Conservation (phyloP, 208 protist species). For the Crithidia fasciculata region DNA sequence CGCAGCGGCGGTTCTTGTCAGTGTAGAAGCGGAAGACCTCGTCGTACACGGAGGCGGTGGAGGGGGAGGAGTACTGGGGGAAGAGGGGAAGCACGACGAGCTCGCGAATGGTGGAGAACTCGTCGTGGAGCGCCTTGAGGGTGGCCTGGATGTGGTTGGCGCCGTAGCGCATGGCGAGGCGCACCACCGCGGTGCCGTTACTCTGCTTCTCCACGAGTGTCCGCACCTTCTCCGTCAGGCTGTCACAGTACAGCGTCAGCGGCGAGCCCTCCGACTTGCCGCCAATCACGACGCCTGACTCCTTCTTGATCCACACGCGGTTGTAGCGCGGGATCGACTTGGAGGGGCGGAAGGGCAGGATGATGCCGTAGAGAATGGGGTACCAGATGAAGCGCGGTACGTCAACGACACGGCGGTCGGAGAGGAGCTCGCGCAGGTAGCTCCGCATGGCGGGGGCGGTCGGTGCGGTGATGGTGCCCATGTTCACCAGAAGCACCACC, state of each 20-base stretch:
- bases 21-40: slow-evolving; percentile 40
- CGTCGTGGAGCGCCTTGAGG: slow-evolving; percentile 19
- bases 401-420: slow-evolving; percentile 43
- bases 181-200: slow-evolving; percentile 15
- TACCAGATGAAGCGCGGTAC: slow-evolving; percentile 38
- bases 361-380: slow-evolving; percentile 48
- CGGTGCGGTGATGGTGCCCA: slow-evolving; percentile 27
- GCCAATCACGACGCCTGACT: slow-evolving; percentile 14
- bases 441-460: slow-evolving; percentile 20
- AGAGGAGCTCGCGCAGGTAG: slow-evolving; percentile 41
- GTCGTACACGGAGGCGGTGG: slow-evolving; percentile 43
- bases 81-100: slow-evolving; percentile 53
- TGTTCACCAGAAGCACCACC: slow-evolving; percentile 40
- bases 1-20: slow-evolving; percentile 18
- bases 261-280: slow-evolving; percentile 14
- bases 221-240: slow-evolving; percentile 2
- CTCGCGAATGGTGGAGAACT: slow-evolving; percentile 9
- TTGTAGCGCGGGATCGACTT: slow-evolving; percentile 28
- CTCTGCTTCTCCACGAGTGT: not conserved
- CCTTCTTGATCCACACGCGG: slow-evolving; percentile 36
- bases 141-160: slow-evolving; percentile 14
- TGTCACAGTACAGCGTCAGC: slow-evolving; percentile 7
- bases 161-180: slow-evolving; percentile 35
- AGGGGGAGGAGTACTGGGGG: slow-evolving; percentile 55
- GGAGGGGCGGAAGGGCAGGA: slow-evolving; percentile 40